Evolutionary conservation across 2,329 filamentous ascomycete genomes (phyloP).

Genomic region (Fusarium irregulare): DNA sequence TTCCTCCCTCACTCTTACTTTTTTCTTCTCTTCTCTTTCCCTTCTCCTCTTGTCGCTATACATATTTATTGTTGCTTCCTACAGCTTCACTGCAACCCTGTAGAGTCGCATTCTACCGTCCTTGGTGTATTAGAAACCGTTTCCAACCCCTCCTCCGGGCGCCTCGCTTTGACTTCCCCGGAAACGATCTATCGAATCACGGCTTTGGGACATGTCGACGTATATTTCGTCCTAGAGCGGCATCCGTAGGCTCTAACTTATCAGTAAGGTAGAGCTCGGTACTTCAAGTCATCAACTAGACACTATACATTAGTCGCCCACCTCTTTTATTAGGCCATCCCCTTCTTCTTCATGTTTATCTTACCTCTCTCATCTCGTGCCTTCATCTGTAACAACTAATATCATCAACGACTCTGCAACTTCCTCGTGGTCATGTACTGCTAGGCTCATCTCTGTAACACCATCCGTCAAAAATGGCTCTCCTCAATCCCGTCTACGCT

Average conservation of each 20-base stretch:
- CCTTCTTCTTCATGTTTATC: background rate
- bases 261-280: slow-evolving; percentile 8
- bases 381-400: slow-evolving; percentile 8
- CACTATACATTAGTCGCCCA: slow-evolving; percentile 3
- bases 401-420: slow-evolving; percentile 7
- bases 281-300: slow-evolving; percentile 14
- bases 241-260: slow-evolving; percentile 2
- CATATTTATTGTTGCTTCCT: background rate
- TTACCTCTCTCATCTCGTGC: background rate
- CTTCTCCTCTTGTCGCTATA: background rate
- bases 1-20: background rate
- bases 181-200: slow-evolving; percentile 29
- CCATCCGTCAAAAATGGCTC: slow-evolving; percentile 55
- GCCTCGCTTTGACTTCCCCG: slow-evolving; percentile 21
- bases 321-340: slow-evolving; percentile 1
- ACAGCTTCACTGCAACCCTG: slow-evolving; percentile 14
- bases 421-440: slow-evolving; percentile 38
- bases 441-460: slow-evolving; percentile 29
- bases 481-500: slow-evolving; percentile 65
- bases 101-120: slow-evolving; percentile 16
- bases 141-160: slow-evolving; percentile 25
- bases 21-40: background rate
- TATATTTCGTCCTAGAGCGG: slow-evolving; percentile 17
- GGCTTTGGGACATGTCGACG: slow-evolving; percentile 15
- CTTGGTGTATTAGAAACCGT: background rate